These are phyloP conservation scores for Remersonia thermophila DNA, from an alignment of 2,329 filamentous ascomycete genomes.

Conservation along the genomic window DNA sequence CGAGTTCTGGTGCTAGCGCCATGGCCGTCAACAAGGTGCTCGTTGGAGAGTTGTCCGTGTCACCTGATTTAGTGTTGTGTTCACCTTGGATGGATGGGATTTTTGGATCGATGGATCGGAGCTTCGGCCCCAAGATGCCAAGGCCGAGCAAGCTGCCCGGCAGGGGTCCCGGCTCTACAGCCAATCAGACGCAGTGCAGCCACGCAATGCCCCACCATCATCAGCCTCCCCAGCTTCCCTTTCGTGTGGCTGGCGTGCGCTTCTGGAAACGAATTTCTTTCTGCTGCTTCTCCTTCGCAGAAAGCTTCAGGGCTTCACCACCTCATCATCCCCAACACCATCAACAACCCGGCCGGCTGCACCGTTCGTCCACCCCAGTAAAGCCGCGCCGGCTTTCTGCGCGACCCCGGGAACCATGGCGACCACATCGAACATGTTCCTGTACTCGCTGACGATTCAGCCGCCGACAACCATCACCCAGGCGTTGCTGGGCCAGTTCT, in stretches of 20 bases:
- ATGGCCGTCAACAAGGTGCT: slow-evolving; percentile 12
- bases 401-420: slow-evolving; percentile 56
- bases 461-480: slow-evolving; percentile 80
- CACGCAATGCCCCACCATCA: too few relatives aligned
- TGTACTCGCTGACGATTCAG: slow-evolving; percentile 95
- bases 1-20: slow-evolving; percentile 24
- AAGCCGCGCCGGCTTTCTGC: slow-evolving; percentile 40
- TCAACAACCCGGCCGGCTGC: slow-evolving; percentile 8
- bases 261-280: slow-evolving; percentile 1
- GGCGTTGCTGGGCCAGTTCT: slow-evolving; percentile 88
- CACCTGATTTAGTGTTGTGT: too few relatives aligned
- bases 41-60: too few relatives aligned
- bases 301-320: not conserved
- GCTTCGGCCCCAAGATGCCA: too few relatives aligned
- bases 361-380: slow-evolving; percentile 7
- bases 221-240: too few relatives aligned
- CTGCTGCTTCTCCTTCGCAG: not conserved
- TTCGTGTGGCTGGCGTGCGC: not conserved
- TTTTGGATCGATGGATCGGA: too few relatives aligned
- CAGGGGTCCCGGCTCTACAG: not conserved
- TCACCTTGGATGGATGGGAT: too few relatives aligned
- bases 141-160: too few relatives aligned
- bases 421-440: slow-evolving; percentile 95
- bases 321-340: not conserved
- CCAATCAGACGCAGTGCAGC: too few relatives aligned